Evolutionary conservation across 2,329 filamentous ascomycete genomes (phyloP).

Genomic region (Onygena corvina): DNA sequence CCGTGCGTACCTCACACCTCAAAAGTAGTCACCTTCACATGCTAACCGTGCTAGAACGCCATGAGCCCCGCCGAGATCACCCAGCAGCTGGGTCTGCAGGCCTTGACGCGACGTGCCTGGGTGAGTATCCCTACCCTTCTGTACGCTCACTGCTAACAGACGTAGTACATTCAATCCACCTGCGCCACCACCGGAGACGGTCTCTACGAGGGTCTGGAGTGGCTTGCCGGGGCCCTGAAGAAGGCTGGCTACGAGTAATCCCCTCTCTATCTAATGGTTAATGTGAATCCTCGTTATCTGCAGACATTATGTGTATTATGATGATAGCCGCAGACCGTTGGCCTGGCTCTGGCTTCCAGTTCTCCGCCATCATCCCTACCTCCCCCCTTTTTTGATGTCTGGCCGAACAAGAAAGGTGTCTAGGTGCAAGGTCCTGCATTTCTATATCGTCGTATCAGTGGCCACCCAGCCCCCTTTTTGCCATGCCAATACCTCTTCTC

Average conservation of each 20-base stretch:
- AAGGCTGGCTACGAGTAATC: slow-evolving; percentile 47
- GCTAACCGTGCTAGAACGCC: slow-evolving; percentile 60
- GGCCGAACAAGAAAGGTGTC: slow-evolving; percentile 4
- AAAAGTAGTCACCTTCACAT: slow-evolving; percentile 15
- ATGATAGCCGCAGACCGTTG: slow-evolving; percentile 14
- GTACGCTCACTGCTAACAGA: not conserved
- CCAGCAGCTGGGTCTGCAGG: slow-evolving; percentile 99
- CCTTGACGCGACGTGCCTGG: slow-evolving; percentile 96
- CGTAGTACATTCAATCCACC: slow-evolving; percentile 95
- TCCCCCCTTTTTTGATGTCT: slow-evolving; percentile 1
- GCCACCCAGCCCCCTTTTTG: not conserved
- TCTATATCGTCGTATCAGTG: not conserved
- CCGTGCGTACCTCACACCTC: slow-evolving; percentile 47
- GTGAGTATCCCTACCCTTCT: slow-evolving; percentile 48
- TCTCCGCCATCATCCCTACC: not conserved
- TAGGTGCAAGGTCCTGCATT: not conserved
- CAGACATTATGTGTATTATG: slow-evolving; percentile 14
- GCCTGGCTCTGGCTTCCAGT: not conserved
- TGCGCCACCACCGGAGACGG: slow-evolving; percentile 98
- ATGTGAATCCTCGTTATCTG: slow-evolving; percentile 13
- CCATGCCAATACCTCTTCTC: not conserved
- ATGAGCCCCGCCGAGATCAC: slow-evolving; percentile 99
- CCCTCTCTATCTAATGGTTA: slow-evolving; percentile 16
- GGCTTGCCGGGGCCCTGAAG: slow-evolving; percentile 71
- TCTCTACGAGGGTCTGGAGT: slow-evolving; percentile 98